Conservation (phyloP, 208 protist genomes). For the Acanthamoeba culbertsoni region DNA sequence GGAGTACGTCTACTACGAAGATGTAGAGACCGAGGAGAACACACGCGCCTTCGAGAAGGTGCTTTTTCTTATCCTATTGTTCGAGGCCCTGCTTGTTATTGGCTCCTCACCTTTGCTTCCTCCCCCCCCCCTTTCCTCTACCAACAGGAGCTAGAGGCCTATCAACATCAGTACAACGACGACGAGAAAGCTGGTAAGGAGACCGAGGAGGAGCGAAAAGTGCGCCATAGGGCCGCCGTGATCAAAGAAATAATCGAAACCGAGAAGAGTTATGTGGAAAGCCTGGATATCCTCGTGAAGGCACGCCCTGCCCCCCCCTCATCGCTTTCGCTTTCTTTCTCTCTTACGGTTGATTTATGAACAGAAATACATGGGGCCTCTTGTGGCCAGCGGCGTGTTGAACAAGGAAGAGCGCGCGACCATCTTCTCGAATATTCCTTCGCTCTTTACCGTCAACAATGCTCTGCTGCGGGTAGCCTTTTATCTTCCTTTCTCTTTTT, state of each 20-base stretch:
- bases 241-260: conserved; percentile 26
- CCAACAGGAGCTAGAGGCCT: background rate
- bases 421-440: conserved; percentile 7
- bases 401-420: background rate
- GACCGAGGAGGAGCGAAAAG: conserved; percentile 39
- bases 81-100: background rate
- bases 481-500: background rate
- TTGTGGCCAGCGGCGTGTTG: background rate
- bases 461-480: background rate
- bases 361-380: conserved; percentile 23
- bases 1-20: background rate
- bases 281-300: background rate
- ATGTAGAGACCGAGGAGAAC: background rate
- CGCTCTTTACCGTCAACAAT: background rate
- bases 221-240: background rate
- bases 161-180: conserved; percentile 34
- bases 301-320: background rate
- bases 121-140: background rate
- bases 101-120: background rate
- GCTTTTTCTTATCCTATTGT: background rate
- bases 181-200: background rate
- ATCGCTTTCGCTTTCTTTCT: background rate
- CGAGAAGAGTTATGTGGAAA: background rate
- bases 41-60: background rate
- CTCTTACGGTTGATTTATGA: background rate